Percentiles rank a stretch among this genome's conserved stretches.
Evolutionary conservation across 208 protist genomes (phyloP).

Genomic region (Crithidia brevicula): DNA sequence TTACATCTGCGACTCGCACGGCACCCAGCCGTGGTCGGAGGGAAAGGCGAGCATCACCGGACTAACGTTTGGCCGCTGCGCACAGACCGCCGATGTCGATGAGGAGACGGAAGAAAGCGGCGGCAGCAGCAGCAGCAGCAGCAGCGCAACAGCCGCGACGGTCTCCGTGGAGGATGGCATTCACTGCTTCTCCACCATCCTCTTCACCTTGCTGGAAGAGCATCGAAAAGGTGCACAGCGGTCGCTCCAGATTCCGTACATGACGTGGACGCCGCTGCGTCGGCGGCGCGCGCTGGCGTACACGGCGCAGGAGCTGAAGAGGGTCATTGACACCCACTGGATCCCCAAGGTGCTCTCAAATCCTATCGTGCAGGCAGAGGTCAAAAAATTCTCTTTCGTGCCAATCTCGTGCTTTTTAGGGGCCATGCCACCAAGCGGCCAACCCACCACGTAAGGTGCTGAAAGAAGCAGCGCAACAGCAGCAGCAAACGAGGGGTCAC

Average conservation of each 20-base stretch:
- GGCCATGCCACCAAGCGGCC: constrained; percentile 2
- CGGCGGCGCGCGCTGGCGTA: constrained; percentile 47
- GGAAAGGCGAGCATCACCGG: constrained; percentile 77
- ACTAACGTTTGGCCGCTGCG: constrained; percentile 49
- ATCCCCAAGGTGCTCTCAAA: constrained; percentile 68
- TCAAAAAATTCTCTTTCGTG: constrained; percentile 49
- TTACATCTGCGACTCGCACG: constrained; percentile 89
- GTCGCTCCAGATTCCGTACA: constrained; percentile 65
- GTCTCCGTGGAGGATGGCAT: constrained; percentile 71
- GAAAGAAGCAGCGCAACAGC: no score
- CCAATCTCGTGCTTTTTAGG: constrained; percentile 78
- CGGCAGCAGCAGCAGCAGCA: background rate
- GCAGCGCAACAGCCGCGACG: background rate
- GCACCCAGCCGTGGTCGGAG: constrained; percentile 85
- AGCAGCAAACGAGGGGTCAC: no score
- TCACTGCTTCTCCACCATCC: constrained; percentile 75
- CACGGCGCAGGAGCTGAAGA: constrained; percentile 65
- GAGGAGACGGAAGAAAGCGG: background rate
- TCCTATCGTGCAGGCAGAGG: constrained; percentile 44
- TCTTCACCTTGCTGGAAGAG: constrained; percentile 85
- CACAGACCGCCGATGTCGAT: constrained; percentile 9
- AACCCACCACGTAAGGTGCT: no score
- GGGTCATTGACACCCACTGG: constrained; percentile 78
- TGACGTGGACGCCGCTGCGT: constrained; percentile 89
- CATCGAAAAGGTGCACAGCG: constrained; percentile 45